These are phyloP conservation scores for Fonsecaea erecta DNA, from an alignment of 2,329 filamentous ascomycete genomes.

Conservation along the genomic window DNA sequence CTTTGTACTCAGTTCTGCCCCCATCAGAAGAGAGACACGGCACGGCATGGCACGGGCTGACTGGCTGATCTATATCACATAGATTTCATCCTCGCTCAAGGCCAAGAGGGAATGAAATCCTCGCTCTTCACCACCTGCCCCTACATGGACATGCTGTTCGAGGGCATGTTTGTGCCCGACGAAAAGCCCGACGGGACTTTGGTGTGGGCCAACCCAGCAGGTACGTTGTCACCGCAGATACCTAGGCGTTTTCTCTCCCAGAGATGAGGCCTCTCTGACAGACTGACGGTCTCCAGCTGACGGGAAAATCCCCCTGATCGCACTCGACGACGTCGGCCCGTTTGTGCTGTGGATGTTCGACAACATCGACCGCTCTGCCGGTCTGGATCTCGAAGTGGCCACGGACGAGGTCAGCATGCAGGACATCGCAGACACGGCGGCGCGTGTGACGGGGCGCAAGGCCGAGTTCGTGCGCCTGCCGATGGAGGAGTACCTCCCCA, in stretches of 20 bases:
- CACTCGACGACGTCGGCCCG: conserved; percentile 52
- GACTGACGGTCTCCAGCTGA: conserved; percentile 5
- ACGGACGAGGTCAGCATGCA: conserved; percentile 48
- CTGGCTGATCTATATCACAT: not conserved
- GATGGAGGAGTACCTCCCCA: conserved; percentile 19
- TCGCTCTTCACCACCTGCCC: conserved; percentile 17
- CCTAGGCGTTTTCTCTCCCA: too few relatives aligned
- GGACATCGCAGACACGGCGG: conserved; percentile 49
- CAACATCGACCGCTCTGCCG: conserved; percentile 47
- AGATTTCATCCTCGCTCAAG: conserved; percentile 21
- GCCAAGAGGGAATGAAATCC: conserved; percentile 5
- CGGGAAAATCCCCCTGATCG: conserved; percentile 50
- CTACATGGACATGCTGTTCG: conserved; percentile 20
- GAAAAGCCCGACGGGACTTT: conserved; percentile 42
- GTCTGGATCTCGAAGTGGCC: conserved; percentile 52
- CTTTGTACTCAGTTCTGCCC: too few relatives aligned
- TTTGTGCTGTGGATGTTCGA: conserved; percentile 58
- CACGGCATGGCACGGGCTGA: too few relatives aligned
- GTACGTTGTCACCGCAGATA: too few relatives aligned
- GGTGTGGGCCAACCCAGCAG: conserved; percentile 49
- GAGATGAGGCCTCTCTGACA: not conserved
- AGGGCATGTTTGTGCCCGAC: conserved; percentile 15
- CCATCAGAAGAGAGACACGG: too few relatives aligned
- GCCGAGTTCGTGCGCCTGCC: conserved; percentile 40
- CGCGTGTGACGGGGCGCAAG: conserved; percentile 48